These are phyloP conservation scores for Penicillium desertorum DNA, from an alignment of 495 filamentous ascomycete genomes.

Conservation along the genomic window DNA sequence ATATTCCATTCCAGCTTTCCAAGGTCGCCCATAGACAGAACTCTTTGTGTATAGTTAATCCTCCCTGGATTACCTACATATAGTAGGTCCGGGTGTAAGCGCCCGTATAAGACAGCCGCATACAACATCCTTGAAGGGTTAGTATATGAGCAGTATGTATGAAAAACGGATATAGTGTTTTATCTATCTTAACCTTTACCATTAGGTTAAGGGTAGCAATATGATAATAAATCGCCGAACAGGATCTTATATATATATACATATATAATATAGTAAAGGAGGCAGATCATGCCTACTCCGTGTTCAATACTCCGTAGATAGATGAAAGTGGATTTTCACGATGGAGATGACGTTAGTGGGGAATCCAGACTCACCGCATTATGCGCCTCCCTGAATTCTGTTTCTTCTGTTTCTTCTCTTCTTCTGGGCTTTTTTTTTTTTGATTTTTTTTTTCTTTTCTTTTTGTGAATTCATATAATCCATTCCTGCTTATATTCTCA, in stretches of 20 bases:
- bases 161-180: neutral
- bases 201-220: neutral
- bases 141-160: neutral
- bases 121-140: neutral
- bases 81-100: neutral
- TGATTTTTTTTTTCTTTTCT: slow-evolving; percentile 5
- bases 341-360: slow-evolving; percentile 16
- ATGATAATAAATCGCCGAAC: neutral
- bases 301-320: neutral
- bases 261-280: no score
- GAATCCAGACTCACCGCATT: slow-evolving; percentile 16
- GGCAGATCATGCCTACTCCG: no score
- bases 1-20: no score
- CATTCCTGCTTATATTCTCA: slow-evolving; percentile 2
- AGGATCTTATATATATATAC: neutral
- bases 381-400: slow-evolving; percentile 5
- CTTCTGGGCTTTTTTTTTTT: slow-evolving; percentile 5
- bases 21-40: no score
- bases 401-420: slow-evolving; percentile 5
- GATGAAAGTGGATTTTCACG: slow-evolving; percentile 9
- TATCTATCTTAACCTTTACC: neutral
- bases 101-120: neutral
- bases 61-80: neutral
- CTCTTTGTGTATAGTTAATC: neutral
- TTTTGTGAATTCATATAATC: slow-evolving; percentile 5